A percentile compares a stretch with the other conserved stretches of the same genome.
phyloP scores from a whole-genome alignment of 495 filamentous ascomycete species.

The Monascus purpureus region DNA sequence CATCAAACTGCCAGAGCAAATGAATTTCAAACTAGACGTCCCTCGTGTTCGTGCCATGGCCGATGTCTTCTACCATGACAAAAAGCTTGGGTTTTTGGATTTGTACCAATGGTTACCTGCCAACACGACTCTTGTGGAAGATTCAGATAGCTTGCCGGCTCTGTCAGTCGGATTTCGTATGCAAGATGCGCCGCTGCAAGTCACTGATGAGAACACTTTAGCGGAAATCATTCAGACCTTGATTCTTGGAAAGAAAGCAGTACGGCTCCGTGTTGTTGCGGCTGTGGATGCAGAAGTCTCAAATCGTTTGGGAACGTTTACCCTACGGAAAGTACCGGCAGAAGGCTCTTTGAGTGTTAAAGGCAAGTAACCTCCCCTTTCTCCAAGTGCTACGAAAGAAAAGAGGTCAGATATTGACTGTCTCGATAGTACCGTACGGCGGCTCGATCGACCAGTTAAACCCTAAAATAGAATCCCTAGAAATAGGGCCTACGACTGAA shows the following conservation, averaged over 20 bases:
- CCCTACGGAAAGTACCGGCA: conserved; percentile 68
- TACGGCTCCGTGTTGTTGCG: conserved; percentile 61
- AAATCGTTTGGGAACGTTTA: conserved; percentile 65
- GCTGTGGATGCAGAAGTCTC: conserved; percentile 68
- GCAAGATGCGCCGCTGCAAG: conserved; percentile 61
- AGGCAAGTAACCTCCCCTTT: conserved; percentile 45
- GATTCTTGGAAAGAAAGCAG: conserved; percentile 50
- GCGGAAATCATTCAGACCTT: conserved; percentile 59
- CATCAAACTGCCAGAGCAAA: conserved; percentile 63
- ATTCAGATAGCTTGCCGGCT: conserved; percentile 35
- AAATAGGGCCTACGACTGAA: conserved; percentile 52
- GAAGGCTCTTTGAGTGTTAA: conserved; percentile 78
- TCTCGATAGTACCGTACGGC: conserved; percentile 24
- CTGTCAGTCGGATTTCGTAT: conserved; percentile 63
- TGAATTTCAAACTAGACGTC: conserved; percentile 72
- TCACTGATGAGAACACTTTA: conserved; percentile 66
- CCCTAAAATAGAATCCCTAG: conserved; percentile 49
- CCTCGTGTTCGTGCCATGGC: conserved; percentile 58
- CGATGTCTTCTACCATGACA: conserved; percentile 59
- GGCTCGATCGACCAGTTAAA: conserved; percentile 36
- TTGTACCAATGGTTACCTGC: conserved; percentile 72
- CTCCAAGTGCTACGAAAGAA: not conserved
- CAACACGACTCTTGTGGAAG: conserved; percentile 56
- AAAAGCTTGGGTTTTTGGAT: conserved; percentile 64
- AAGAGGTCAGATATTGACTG: conserved; percentile 11